Conservation (phyloP, 2,329 filamentous ascomycete genomes). For the Claviceps arundinis region DNA sequence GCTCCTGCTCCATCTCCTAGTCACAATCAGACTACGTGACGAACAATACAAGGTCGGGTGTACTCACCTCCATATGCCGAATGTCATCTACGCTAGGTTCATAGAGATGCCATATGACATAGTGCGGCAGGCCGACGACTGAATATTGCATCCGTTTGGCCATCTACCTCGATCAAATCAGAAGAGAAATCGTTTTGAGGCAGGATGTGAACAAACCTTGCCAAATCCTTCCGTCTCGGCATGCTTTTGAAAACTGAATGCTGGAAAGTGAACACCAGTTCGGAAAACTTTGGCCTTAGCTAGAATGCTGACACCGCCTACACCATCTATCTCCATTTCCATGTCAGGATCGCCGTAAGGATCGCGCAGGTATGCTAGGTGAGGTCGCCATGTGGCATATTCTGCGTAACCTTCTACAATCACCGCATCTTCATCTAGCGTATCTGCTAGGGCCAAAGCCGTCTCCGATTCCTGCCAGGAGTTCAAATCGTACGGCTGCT, state of each 20-base stretch:
- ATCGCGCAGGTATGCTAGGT: slow-evolving; percentile 90
- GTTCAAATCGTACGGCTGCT: slow-evolving; percentile 96
- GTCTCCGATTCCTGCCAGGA: slow-evolving; percentile 99
- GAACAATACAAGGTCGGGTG: background rate
- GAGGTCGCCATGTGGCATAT: slow-evolving; percentile 95
- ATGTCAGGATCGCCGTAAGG: slow-evolving; percentile 97
- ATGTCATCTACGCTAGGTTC: slow-evolving; percentile 98
- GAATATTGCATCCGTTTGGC: slow-evolving; percentile 91
- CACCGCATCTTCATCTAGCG: slow-evolving; percentile 91
- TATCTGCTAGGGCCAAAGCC: slow-evolving; percentile 82
- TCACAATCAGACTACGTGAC: background rate
- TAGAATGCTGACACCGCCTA: slow-evolving; percentile 92
- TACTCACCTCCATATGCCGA: slow-evolving; percentile 74
- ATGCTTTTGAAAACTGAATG: slow-evolving; percentile 97
- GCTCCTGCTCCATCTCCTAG: slow-evolving; percentile 89
- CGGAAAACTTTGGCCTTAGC: slow-evolving; percentile 94
- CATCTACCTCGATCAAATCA: slow-evolving; percentile 50
- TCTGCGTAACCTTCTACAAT: slow-evolving; percentile 98
- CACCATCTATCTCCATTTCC: slow-evolving; percentile 98
- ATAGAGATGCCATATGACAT: slow-evolving; percentile 99
- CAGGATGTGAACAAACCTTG: slow-evolving; percentile 51
- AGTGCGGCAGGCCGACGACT: slow-evolving; percentile 89
- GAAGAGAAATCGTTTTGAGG: background rate
- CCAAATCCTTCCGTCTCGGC: slow-evolving; percentile 97
- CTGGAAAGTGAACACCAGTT: slow-evolving; percentile 90